Evolutionary conservation across 805 yeast species (phyloP).

Genomic region (Ogataea zsoltii): DNA sequence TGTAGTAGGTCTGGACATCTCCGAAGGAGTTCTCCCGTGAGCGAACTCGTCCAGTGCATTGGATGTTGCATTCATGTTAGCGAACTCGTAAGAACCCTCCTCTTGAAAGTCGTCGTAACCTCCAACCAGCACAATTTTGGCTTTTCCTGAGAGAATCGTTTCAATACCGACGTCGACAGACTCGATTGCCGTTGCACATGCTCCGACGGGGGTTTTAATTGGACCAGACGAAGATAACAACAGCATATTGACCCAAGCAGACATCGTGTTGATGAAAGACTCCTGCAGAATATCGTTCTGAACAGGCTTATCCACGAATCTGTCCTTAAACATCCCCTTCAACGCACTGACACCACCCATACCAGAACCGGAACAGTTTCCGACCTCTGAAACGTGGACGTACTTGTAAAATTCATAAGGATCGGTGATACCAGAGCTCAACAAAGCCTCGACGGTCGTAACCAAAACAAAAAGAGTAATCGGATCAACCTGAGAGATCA

Average conservation of each 20-base stretch:
- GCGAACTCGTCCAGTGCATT: constrained; percentile 84
- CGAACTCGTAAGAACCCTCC: constrained; percentile 97
- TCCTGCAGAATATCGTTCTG: constrained; percentile 98
- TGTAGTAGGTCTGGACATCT: constrained; percentile 98
- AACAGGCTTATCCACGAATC: constrained; percentile 89
- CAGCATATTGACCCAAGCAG: constrained; percentile 99
- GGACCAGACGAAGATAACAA: constrained; percentile 97
- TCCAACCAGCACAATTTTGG: constrained; percentile 95
- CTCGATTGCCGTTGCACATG: constrained; percentile 99
- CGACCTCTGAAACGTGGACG: constrained; percentile 97
- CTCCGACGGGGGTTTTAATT: constrained; percentile 98
- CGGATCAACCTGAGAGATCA: constrained; percentile 93
- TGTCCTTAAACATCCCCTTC: constrained; percentile 96
- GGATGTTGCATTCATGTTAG: constrained; percentile 98
- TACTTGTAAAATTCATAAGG: constrained; percentile 98
- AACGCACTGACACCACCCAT: constrained; percentile 99
- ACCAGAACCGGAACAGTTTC: constrained; percentile 99
- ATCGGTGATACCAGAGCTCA: constrained; percentile 93
- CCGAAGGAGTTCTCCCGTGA: constrained; percentile 96
- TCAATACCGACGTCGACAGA: constrained; percentile 96
- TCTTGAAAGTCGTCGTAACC: constrained; percentile 99
- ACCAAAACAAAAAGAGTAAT: constrained; percentile 91
- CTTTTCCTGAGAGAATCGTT: constrained; percentile 89
- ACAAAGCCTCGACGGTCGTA: constrained; percentile 91
- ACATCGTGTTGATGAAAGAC: constrained; percentile 97